Evolutionary conservation across 2,329 filamentous ascomycete species (phyloP).

Genomic region (Aspergillus sp.): DNA sequence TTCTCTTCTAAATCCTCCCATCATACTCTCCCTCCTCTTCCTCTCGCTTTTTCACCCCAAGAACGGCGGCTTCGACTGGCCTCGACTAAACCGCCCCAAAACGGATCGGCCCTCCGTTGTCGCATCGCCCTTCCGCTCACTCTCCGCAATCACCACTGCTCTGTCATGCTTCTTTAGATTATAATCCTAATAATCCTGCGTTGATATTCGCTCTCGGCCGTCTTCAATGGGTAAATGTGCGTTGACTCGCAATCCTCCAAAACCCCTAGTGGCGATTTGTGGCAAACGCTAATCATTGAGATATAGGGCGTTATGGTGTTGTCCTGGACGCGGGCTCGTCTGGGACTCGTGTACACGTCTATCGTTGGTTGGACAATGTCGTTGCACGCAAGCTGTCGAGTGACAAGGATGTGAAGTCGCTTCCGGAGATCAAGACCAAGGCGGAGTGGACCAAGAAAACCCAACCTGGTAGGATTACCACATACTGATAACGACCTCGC

Average conservation of each 20-base stretch:
- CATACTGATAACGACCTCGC: background rate
- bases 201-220: constrained; percentile 2
- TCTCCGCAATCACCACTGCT: constrained; percentile 7
- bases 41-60: background rate
- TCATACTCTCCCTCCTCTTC: background rate
- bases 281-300: constrained; percentile 1
- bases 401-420: constrained; percentile 53
- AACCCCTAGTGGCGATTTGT: background rate
- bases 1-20: background rate
- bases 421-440: constrained; percentile 77
- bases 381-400: constrained; percentile 58
- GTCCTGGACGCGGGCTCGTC: constrained; percentile 97
- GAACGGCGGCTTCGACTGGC: background rate
- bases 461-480: constrained; percentile 58
- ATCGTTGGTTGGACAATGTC: constrained; percentile 79
- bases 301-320: constrained; percentile 68
- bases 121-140: background rate
- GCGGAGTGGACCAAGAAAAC: constrained; percentile 91
- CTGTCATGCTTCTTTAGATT: constrained; percentile 26
- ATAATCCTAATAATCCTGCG: constrained; percentile 4
- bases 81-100: background rate
- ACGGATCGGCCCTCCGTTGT: no score
- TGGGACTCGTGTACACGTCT: constrained; percentile 89
- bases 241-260: constrained; percentile 3
- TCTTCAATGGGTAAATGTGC: constrained; percentile 40